phyloP scores from a whole-genome alignment of 1,284 basidiomycete species.

The Cystobasidium pallidum region DNA sequence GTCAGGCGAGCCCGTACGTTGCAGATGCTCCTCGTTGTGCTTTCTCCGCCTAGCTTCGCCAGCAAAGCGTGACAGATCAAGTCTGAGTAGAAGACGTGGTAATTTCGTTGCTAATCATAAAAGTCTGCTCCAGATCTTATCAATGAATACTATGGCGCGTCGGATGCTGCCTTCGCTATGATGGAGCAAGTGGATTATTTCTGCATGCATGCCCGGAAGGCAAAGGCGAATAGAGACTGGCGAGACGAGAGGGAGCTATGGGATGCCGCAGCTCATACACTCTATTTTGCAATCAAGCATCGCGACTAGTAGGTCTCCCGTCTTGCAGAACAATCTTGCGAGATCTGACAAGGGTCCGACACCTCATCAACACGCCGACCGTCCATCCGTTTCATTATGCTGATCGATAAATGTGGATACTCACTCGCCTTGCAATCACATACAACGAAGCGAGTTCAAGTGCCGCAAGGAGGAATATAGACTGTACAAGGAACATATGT shows the following conservation, averaged over 20 bases:
- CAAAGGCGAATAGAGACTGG: constrained; percentile 25
- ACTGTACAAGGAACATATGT: constrained; percentile 20
- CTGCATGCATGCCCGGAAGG: constrained; percentile 2
- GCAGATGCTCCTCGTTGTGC: no score
- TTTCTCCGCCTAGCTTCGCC: not conserved
- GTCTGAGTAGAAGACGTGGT: not conserved
- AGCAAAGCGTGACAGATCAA: not conserved
- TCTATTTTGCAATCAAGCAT: constrained; percentile 19
- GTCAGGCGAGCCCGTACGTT: constrained; percentile 17
- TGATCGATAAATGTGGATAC: not conserved
- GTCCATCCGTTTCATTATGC: not conserved
- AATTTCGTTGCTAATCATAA: no score
- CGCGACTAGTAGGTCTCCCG: constrained; percentile 11
- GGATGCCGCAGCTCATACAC: constrained; percentile 13
- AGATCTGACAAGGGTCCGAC: no score
- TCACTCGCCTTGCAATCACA: not conserved
- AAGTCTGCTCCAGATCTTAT: constrained; percentile 21
- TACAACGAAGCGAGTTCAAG: not conserved
- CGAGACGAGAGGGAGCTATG: constrained; percentile 20
- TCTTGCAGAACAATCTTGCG: no score
- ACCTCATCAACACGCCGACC: not conserved
- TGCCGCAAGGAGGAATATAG: constrained; percentile 29
- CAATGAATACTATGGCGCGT: constrained; percentile 29
- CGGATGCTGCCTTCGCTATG: constrained; percentile 18
- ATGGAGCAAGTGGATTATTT: constrained; percentile 29